These are phyloP conservation scores for Dactylellina cionopaga DNA, from an alignment of 2,329 filamentous ascomycete genomes.

Conservation along the genomic window DNA sequence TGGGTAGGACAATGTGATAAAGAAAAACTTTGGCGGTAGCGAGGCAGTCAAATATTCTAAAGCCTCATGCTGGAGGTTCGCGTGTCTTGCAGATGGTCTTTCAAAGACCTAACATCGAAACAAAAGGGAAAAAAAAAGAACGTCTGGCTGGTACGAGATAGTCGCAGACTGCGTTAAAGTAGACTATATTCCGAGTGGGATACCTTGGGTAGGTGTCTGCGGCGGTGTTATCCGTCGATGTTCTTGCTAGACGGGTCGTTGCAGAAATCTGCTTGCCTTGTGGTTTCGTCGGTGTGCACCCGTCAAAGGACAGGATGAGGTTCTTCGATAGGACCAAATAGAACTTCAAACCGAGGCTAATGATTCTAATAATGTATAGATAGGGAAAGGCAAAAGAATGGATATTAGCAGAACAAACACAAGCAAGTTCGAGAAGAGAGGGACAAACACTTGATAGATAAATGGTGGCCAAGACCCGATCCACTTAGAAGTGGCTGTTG, in stretches of 20 bases:
- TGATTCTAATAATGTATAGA: no score
- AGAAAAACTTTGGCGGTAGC: neutral
- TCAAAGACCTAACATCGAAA: no score
- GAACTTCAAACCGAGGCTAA: constrained; percentile 9
- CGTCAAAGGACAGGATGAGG: constrained; percentile 17
- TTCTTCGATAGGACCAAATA: constrained; percentile 12
- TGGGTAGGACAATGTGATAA: neutral
- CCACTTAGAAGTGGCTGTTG: no score
- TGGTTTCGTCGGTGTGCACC: no score
- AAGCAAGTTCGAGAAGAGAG: constrained; percentile 7
- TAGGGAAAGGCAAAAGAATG: constrained; percentile 28
- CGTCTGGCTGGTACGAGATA: no score
- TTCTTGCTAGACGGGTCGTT: no score
- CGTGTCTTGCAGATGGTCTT: constrained; percentile 1
- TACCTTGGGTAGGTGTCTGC: no score
- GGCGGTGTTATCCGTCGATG: no score
- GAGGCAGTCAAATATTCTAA: constrained; percentile 7
- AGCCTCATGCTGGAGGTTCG: neutral
- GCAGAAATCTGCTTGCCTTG: no score
- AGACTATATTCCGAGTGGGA: no score
- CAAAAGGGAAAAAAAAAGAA: no score
- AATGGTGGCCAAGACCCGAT: constrained; percentile 6
- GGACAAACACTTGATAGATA: constrained; percentile 23
- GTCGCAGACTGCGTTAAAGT: no score
- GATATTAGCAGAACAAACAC: constrained; percentile 14